Base-by-base conservation (phyloP, 495 filamentous ascomycete species). In the Achaetomiella virescens region DNA sequence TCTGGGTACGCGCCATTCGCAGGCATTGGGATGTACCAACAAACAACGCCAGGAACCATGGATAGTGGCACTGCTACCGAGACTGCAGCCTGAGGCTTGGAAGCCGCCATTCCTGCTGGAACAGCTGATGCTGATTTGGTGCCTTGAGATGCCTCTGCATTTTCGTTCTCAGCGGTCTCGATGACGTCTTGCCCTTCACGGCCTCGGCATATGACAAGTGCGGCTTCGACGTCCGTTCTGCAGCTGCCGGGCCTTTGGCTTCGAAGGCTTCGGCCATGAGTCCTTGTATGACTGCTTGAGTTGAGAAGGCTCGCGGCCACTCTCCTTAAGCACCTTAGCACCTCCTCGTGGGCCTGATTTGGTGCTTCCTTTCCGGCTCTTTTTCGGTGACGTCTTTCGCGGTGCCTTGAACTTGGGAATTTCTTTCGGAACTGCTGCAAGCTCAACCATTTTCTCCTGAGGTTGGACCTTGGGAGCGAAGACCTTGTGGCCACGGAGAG, bases 141-240 rank as follows among this genome's bases (percentile, higher is more conserved):
- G 33, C 17, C 18, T 1, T 11, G 21, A 0, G n/a, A 12, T 9
- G 33, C 10, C 21, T 29, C 15, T 12, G 1, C 52, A 2, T 48
- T 20, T 35, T 48, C 24, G 2, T 10, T 10, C 12, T 29, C 8
- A 17, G 24, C 0, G 22, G 3, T 11, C 21, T 21, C 10, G 11
- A 7, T 18, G 27, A 40, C 41, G 22, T 0, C 18, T 29, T 41
- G n/a, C 49, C 59, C 35, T 55, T 54, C 9, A 51, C 45, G 14
- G 54, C 55, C 15, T 57, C 54, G 2, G 54, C 54, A 52, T 58
- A 61, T 6, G 58, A 60, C 2, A 60, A 42, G 6, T 15, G 8
- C 7, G 48, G 7, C 17, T 24, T 37, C 3, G 31, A 2, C n/a
- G 17, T 15, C n/a, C 15, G 31, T 17, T 44, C 12, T 17, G 36